Conservation (phyloP, 805 yeast genomes). For the Candida ficus region DNA sequence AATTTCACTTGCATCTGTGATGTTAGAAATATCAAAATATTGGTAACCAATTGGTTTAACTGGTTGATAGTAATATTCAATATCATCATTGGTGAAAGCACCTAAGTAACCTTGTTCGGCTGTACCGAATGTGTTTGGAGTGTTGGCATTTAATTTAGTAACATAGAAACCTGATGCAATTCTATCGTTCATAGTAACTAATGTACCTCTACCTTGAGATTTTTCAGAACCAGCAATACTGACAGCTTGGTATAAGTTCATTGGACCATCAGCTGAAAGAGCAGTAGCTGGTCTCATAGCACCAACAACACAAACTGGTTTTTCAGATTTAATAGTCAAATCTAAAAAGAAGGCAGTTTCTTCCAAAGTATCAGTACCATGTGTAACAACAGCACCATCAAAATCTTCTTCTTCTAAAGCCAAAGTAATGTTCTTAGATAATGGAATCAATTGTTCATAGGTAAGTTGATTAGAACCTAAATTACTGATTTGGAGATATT, state of each 20-base stretch:
- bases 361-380: conserved; percentile 68
- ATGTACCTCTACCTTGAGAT: conserved; percentile 53
- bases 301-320: conserved; percentile 39
- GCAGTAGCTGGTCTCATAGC: conserved; percentile 73
- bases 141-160: conserved; percentile 63
- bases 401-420: conserved; percentile 35
- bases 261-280: conserved; percentile 66
- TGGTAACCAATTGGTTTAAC: conserved; percentile 36
- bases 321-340: conserved; percentile 33
- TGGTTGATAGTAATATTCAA: conserved; percentile 59
- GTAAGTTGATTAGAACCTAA: conserved; percentile 56
- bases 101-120: conserved; percentile 67
- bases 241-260: conserved; percentile 66
- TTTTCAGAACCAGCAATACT: conserved; percentile 48
- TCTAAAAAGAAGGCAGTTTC: conserved; percentile 65
- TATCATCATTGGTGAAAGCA: conserved; percentile 57
- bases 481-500: conserved; percentile 35
- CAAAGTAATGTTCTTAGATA: conserved; percentile 41
- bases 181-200: conserved; percentile 61
- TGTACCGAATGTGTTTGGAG: conserved; percentile 62
- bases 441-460: conserved; percentile 37
- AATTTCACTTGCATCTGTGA: conserved; percentile 18
- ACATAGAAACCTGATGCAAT: conserved; percentile 64
- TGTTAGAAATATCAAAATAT: conserved; percentile 29
- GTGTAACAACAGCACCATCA: conserved; percentile 62